Conservation (phyloP, 169 alveolate species). For the Plasmodium inui region DNA sequence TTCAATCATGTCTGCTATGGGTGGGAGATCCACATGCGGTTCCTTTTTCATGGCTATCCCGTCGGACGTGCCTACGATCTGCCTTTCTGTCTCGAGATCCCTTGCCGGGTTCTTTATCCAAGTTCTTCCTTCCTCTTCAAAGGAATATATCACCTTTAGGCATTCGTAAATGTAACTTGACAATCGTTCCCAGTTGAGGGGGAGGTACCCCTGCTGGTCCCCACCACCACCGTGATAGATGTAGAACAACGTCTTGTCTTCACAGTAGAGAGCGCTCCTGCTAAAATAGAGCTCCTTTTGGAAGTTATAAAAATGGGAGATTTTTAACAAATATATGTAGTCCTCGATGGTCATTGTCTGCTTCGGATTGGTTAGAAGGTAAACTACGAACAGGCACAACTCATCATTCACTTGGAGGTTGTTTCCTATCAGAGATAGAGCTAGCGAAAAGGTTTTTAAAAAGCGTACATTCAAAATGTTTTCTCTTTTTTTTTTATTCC, state of each 20-base stretch:
- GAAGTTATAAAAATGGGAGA: constrained; percentile 25
- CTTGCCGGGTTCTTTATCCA: not conserved
- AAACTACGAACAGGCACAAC: constrained; percentile 40
- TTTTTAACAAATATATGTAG: constrained; percentile 19
- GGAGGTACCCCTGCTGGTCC: not conserved
- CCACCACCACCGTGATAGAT: not conserved
- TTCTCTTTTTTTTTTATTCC: not conserved
- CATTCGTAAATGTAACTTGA: constrained; percentile 5
- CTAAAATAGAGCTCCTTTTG: constrained; percentile 15
- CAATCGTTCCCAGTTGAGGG: not conserved
- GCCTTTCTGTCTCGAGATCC: not conserved
- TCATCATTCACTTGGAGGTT: constrained; percentile 33
- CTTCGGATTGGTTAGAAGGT: constrained; percentile 11
- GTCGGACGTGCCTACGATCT: not conserved
- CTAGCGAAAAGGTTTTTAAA: constrained; percentile 44
- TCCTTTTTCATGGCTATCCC: not conserved
- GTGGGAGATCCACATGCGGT: not conserved
- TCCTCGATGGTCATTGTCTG: constrained; percentile 3
- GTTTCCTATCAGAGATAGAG: constrained; percentile 28
- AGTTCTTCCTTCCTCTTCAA: not conserved
- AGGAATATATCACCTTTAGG: constrained; percentile 28
- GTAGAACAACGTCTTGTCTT: not conserved
- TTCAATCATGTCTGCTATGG: not conserved
- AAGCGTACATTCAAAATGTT: constrained; percentile 5
- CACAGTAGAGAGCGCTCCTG: constrained; percentile 1